Percentiles rank a stretch among this genome's conserved stretches.
Conservation (phyloP, 1,284 basidiomycete genomes). For the Apiotrichum brassicae region DNA sequence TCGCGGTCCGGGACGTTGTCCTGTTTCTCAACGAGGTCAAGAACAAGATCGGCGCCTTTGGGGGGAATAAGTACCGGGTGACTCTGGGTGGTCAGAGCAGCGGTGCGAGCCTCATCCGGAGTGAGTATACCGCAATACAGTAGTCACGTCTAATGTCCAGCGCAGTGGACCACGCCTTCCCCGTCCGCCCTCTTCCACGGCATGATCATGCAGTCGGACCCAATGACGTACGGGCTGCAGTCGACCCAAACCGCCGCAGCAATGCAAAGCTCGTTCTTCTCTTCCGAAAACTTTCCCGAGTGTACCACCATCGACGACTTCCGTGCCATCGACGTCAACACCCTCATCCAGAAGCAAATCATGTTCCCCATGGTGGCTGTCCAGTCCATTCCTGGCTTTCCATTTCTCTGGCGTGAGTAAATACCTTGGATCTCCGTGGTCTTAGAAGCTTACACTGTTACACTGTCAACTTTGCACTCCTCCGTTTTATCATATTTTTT, state of each 20-base stretch:
- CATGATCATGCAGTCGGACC: conserved; percentile 75
- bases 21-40: conserved; percentile 63
- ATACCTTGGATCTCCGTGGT: no score
- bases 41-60: conserved; percentile 55
- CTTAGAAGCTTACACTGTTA: no score
- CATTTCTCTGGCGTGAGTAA: conserved; percentile 17
- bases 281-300: background rate
- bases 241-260: background rate
- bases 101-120: conserved; percentile 71
- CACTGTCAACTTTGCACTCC: no score
- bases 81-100: conserved; percentile 85
- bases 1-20: conserved; percentile 64
- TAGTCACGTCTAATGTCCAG: conserved; percentile 24
- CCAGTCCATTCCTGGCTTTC: conserved; percentile 21
- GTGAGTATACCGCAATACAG: conserved; percentile 31
- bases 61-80: conserved; percentile 59
- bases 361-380: conserved; percentile 48
- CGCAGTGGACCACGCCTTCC: conserved; percentile 61
- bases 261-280: background rate
- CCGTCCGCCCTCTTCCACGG: conserved; percentile 62
- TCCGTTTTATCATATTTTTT: no score
- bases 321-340: no score
- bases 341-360: conserved; percentile 54
- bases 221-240: conserved; percentile 56
- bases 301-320: no score